Evolutionary conservation across 257 asterid genomes (phyloP), one percentile per base, ranked within the genome.

Genomic region (Solanum rostratum): DNA sequence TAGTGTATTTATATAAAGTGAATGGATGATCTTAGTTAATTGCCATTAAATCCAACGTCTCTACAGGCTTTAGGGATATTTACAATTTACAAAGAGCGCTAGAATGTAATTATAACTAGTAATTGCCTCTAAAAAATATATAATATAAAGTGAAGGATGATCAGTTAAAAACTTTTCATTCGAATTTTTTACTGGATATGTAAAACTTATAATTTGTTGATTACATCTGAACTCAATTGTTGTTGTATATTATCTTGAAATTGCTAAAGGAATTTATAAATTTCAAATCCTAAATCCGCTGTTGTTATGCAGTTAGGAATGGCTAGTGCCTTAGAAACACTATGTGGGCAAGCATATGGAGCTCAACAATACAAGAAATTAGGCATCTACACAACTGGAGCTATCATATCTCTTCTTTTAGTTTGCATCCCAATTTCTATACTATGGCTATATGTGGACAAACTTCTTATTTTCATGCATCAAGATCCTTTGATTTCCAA

Each of bases 281-380:
- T 20, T 59, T n/a, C 16, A 59, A 59, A 22, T 59, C 0, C 3
- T 59, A 16, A 59, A 59, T 59, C 33, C 1, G 3, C 14, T 4
- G 4, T 3, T 15, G 66, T 57, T 27, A 37, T 57, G 79, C 88
- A 85, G 88, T 20, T 69, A 18, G 88, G 88, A 59, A 82, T 85
- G 85, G 79, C 88, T 0, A 69, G 83, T 82, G 85, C n/a, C 33
- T 39, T 85, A 66, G 88, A 82, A 50, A 85, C 88, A 39, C 85
- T 82, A 3, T 85, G 85, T 59, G 88, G 88, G 4, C 88, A 82
- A 82, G 88, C 88, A 7, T 82, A 57, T 82, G 88, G 88, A 30
- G 88, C 84, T 37, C 43, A 37, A 71, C 88, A 81, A 30, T 82
- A 70, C 65, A 54, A 70, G 1, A 85, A 85, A 57, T 46, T 85